phyloP scores from a whole-genome alignment of 1,284 basidiomycete species.

The Pisolithus thermaeus region DNA sequence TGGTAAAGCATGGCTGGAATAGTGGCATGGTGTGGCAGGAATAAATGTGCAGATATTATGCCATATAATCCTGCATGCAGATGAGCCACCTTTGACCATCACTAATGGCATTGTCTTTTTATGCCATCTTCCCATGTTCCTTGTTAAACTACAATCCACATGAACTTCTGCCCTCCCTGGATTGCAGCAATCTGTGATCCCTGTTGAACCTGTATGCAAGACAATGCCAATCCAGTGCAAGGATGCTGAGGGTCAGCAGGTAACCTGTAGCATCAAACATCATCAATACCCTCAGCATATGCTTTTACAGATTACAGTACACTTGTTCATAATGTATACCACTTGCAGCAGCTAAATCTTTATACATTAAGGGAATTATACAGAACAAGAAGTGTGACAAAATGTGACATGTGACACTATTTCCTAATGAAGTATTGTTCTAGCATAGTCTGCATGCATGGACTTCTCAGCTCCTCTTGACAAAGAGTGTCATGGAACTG shows the following conservation, averaged over 20 bases:
- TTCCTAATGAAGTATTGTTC: no score
- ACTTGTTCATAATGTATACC: no score
- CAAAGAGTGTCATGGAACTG: no score
- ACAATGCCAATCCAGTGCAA: conserved; percentile 10
- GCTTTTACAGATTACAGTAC: conserved; percentile 30
- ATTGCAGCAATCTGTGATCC: conserved; percentile 25
- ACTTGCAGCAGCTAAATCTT: no score
- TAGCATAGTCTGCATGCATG: no score
- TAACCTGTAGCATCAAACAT: background rate
- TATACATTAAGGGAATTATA: no score
- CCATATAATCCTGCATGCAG: conserved; percentile 29
- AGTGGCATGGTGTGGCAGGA: no score
- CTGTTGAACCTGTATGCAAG: conserved; percentile 17
- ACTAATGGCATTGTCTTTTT: conserved; percentile 6
- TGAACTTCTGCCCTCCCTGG: conserved; percentile 15
- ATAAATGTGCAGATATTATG: no score
- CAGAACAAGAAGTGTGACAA: no score
- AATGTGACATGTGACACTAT: no score
- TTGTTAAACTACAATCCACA: conserved; percentile 20
- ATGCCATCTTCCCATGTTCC: conserved; percentile 27
- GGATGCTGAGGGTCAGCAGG: background rate
- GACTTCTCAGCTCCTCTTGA: no score
- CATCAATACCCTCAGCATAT: conserved; percentile 25
- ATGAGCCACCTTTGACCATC: conserved; percentile 6
- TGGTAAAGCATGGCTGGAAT: no score